These are phyloP conservation scores for Microsporum ferrugineum DNA, from an alignment of 2,329 filamentous ascomycete species.

Conservation along the genomic window DNA sequence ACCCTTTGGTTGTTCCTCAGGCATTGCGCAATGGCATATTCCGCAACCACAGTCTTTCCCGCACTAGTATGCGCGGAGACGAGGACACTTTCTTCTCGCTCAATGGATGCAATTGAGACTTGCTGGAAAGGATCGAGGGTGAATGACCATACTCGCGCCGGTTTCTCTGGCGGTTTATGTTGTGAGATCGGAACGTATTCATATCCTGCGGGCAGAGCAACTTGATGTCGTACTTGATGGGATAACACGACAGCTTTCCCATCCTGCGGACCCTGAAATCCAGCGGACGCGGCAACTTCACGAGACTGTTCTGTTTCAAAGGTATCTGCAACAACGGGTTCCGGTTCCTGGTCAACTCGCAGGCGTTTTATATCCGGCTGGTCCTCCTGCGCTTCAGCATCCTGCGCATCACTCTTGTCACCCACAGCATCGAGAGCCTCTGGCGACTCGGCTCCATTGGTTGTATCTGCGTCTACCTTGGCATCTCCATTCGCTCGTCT, in stretches of 20 bases:
- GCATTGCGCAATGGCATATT: constrained; percentile 96
- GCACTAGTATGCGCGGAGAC: constrained; percentile 96
- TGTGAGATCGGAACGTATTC: constrained; percentile 90
- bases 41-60: constrained; percentile 94
- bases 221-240: constrained; percentile 97
- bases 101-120: constrained; percentile 84
- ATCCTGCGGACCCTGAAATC: constrained; percentile 50
- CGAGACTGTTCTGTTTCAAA: constrained; percentile 92
- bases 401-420: constrained; percentile 11
- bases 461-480: constrained; percentile 38
- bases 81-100: constrained; percentile 88
- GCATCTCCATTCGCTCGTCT: constrained; percentile 71
- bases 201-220: constrained; percentile 86
- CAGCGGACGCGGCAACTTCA: constrained; percentile 71
- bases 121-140: constrained; percentile 96
- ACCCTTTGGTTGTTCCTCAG: constrained; percentile 95
- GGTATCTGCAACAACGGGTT: constrained; percentile 77
- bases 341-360: constrained; percentile 49
- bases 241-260: constrained; percentile 64
- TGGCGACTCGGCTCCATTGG: constrained; percentile 21
- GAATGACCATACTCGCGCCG: constrained; percentile 76
- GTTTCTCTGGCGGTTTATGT: constrained; percentile 79
- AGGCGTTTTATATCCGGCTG: constrained; percentile 38
- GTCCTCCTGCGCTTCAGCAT: constrained; percentile 18
- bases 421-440: constrained; percentile 14